Base-by-base conservation (phyloP, 129 eudicot species). In the Artemisia tridentata region DNA sequence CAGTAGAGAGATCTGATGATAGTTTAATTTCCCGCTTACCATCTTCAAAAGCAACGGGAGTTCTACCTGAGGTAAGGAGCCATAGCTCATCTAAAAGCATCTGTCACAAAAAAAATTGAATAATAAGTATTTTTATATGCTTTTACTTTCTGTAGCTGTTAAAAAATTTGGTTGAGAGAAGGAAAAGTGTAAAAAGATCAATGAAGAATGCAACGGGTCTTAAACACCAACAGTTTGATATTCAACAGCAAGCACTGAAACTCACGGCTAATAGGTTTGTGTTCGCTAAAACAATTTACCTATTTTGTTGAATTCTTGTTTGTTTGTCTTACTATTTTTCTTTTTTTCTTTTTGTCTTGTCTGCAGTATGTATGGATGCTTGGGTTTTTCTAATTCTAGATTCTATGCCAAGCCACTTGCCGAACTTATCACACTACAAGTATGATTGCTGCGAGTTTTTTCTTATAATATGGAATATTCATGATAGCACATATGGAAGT, bases 401-500 rank as follows among this genome's bases (percentile, higher is more conserved):
- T 95, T 95, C 72, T 95, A 87, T 68, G 99, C 99, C 68, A 95
- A 95, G 76, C 97, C 99, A 23, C 91, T 95, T 29, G 99, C 99
- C 38, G 99, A 95, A 73, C 93, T 95, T 64, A 88, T 90, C 12
- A 95, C 99, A 54, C 79, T 77, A 72, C 99, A 95, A 79, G 99
- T 88, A 72, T 67, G 89, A 74, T 54, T 52, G 56, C 45, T 34
- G 38, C 23, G 9, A 34, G 8, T 52, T 23, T 17, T 23, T 52
- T 14, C 3, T 18, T 38, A 27, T 13, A 66, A 48, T 46, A 19
- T 5, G 78, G 60, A 69, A 46, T 13, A 0, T 18, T 75, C 50
- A 64, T 71, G 69, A 65, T 38, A 59, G 15, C 25, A 29, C 55
- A 5, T 19, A 51, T 31, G 62, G 47, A 52, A 15, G 38, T 38